Conservation (phyloP, 106 monocot genomes). For the Apostasia ramifera region DNA sequence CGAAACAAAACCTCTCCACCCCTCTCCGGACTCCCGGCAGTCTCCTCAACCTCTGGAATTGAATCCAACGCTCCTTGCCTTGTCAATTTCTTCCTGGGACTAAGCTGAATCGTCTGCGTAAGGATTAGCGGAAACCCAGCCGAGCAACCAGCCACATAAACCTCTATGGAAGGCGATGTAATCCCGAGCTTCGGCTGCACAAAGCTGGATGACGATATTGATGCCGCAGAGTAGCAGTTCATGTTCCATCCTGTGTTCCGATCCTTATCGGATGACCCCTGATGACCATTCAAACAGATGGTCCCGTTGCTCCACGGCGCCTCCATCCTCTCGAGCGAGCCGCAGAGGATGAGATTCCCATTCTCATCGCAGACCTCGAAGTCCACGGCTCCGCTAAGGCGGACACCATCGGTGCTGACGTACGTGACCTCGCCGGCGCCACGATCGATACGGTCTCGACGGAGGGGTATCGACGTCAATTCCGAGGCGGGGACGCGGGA, state of each 20-base stretch:
- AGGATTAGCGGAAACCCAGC: slow-evolving; percentile 60
- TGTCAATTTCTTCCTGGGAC: slow-evolving; percentile 27
- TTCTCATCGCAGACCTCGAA: slow-evolving; percentile 47
- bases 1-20: slow-evolving; percentile 5
- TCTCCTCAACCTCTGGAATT: slow-evolving; percentile 71
- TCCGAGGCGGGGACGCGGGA: slow-evolving; percentile 35
- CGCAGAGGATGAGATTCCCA: slow-evolving; percentile 52
- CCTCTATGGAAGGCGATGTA: slow-evolving; percentile 60
- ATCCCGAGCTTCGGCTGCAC: slow-evolving; percentile 31
- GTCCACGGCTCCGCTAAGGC: slow-evolving; percentile 47
- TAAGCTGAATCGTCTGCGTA: slow-evolving; percentile 54
- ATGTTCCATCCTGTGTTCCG: slow-evolving; percentile 59
- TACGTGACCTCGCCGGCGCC: slow-evolving; percentile 48
- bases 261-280: slow-evolving; percentile 28
- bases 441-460: slow-evolving; percentile 46
- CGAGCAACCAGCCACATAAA: slow-evolving; percentile 78
- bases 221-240: slow-evolving; percentile 55
- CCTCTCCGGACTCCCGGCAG: slow-evolving; percentile 1
- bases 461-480: slow-evolving; percentile 32
- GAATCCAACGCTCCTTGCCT: slow-evolving; percentile 38
- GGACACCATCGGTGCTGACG: slow-evolving; percentile 57
- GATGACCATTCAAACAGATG: slow-evolving; percentile 6
- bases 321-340: slow-evolving; percentile 60
- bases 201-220: slow-evolving; percentile 19
- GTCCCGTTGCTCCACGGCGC: slow-evolving; percentile 40